Evolutionary conservation across 2,329 filamentous ascomycete genomes (phyloP).

Genomic region (Colletotrichum navitas): DNA sequence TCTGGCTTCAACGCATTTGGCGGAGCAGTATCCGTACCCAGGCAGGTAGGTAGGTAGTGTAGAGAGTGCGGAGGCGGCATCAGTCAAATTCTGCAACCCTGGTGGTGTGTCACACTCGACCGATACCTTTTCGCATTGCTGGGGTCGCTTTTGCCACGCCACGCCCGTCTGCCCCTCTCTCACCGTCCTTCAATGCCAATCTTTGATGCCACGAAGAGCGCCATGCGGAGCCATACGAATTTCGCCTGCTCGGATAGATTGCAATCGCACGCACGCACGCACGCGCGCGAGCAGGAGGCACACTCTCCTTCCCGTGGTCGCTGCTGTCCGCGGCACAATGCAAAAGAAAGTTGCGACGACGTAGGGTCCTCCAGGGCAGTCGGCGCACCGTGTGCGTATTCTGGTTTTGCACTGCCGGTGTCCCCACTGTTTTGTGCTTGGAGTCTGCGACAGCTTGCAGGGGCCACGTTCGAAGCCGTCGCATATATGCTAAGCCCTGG

Average conservation of each 20-base stretch:
- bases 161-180: constrained; percentile 20
- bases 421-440: constrained; percentile 36
- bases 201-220: constrained; percentile 5
- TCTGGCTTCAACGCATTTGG: constrained; percentile 38
- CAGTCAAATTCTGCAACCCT: constrained; percentile 42
- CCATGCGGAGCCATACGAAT: neutral
- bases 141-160: constrained; percentile 38
- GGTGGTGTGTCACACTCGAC: constrained; percentile 40
- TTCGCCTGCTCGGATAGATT: neutral
- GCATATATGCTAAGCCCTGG: constrained; percentile 31
- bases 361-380: constrained; percentile 34
- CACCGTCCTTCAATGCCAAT: constrained; percentile 2
- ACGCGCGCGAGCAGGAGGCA: neutral
- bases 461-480: constrained; percentile 30
- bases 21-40: neutral
- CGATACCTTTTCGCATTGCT: constrained; percentile 36
- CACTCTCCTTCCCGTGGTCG: constrained; percentile 6
- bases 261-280: constrained; percentile 7
- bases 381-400: constrained; percentile 29
- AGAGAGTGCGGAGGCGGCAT: constrained; percentile 27
- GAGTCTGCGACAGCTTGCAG: constrained; percentile 38
- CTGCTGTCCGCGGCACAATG: constrained; percentile 23
- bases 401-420: constrained; percentile 37
- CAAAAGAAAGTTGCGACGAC: constrained; percentile 37
- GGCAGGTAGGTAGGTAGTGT: neutral